These are phyloP conservation scores for Xylaria flabelliformis DNA, from an alignment of 495 filamentous ascomycete species.

Conservation along the genomic window DNA sequence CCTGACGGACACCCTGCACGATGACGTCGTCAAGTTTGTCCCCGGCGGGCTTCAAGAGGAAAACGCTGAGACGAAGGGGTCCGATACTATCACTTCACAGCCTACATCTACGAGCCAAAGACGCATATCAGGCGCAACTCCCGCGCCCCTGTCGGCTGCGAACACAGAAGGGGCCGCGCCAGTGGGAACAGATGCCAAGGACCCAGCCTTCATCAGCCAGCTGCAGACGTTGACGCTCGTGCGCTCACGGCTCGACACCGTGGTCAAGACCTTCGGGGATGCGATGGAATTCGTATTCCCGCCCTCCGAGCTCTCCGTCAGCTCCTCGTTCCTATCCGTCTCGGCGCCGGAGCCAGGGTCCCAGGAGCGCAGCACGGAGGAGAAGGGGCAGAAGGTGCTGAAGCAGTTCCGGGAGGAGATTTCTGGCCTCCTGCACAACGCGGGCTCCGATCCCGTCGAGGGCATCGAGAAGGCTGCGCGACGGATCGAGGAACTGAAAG, in stretches of 20 bases:
- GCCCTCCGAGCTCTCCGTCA: slow-evolving; percentile 74
- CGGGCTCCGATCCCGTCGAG: slow-evolving; percentile 52
- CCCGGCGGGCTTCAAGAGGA: slow-evolving; percentile 54
- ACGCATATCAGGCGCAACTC: slow-evolving; percentile 34
- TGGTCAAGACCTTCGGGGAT: slow-evolving; percentile 87
- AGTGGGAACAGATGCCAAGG: slow-evolving; percentile 33
- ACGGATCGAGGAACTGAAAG: slow-evolving; percentile 74
- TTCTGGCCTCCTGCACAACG: slow-evolving; percentile 63
- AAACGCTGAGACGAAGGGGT: slow-evolving; percentile 27
- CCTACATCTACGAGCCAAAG: slow-evolving; percentile 36
- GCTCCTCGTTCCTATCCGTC: slow-evolving; percentile 80
- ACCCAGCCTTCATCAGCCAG: slow-evolving; percentile 75
- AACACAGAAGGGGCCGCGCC: slow-evolving; percentile 28
- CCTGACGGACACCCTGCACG: slow-evolving; percentile 70
- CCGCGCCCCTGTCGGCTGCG: slow-evolving; percentile 26
- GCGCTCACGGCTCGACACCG: slow-evolving; percentile 77
- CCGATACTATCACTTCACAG: slow-evolving; percentile 3
- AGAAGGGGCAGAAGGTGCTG: slow-evolving; percentile 77
- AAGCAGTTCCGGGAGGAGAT: slow-evolving; percentile 76
- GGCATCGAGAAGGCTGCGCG: slow-evolving; percentile 71
- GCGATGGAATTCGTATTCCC: slow-evolving; percentile 94
- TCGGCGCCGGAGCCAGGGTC: slow-evolving; percentile 73
- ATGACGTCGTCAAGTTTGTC: slow-evolving; percentile 74
- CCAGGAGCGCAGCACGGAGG: slow-evolving; percentile 69
- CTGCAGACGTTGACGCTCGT: slow-evolving; percentile 86